Conservation (phyloP, 2,329 filamentous ascomycete species). For the Dactylellina cionopaga region DNA sequence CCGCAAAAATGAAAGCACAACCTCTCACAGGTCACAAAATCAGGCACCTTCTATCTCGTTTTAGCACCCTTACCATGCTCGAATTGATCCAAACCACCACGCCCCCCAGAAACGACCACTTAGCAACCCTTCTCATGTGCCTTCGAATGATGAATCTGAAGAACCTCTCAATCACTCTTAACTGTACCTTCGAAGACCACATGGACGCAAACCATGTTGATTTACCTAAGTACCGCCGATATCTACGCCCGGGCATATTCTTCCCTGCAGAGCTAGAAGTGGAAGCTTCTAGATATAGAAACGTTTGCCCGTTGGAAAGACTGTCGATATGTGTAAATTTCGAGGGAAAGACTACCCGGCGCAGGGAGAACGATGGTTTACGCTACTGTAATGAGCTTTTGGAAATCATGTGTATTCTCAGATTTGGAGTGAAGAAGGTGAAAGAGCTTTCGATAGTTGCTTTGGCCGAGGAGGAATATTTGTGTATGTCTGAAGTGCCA, state of each 20-base stretch:
- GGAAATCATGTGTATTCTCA: background rate
- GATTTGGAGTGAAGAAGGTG: background rate
- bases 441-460: background rate
- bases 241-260: background rate
- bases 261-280: background rate
- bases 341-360: too few relatives aligned
- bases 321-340: background rate
- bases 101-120: background rate
- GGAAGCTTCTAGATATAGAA: background rate
- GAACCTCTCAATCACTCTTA: too few relatives aligned
- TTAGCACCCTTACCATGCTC: background rate
- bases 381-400: background rate
- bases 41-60: background rate
- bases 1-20: background rate
- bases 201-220: background rate
- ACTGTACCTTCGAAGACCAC: background rate
- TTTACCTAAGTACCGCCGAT: background rate
- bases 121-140: background rate
- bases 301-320: constrained; percentile 1
- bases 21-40: background rate
- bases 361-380: background rate
- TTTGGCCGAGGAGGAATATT: too few relatives aligned
- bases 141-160: background rate
- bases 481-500: too few relatives aligned
- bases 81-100: background rate